phyloP scores from a whole-genome alignment of 805 yeast genomes.

The Candida suzukii region DNA sequence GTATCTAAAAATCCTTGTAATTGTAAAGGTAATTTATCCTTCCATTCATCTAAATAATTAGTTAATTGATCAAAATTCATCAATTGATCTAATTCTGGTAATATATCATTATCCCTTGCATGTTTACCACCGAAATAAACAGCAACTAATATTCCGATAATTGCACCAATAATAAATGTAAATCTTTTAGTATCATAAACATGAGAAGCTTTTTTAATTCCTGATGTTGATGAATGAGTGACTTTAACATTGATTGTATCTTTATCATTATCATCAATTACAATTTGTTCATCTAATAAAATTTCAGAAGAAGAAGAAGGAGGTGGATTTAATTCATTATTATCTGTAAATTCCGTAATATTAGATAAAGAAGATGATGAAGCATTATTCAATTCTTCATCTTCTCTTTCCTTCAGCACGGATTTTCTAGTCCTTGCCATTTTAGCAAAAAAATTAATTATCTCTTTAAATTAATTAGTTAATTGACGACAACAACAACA shows the following conservation, averaged over 20 bases:
- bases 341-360: not conserved
- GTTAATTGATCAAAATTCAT: slow-evolving; percentile 49
- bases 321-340: too few species aligned
- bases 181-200: slow-evolving; percentile 51
- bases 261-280: too few species aligned
- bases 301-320: too few species aligned
- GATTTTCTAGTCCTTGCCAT: not conserved
- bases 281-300: too few species aligned
- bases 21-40: slow-evolving; percentile 61
- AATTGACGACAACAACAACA: not conserved
- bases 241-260: not conserved
- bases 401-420: not conserved
- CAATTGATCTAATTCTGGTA: slow-evolving; percentile 43
- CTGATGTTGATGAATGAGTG: too few species aligned
- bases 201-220: too few species aligned
- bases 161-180: slow-evolving; percentile 62
- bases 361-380: not conserved
- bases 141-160: slow-evolving; percentile 63
- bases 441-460: too few species aligned
- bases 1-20: slow-evolving; percentile 54
- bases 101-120: slow-evolving; percentile 31
- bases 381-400: not conserved
- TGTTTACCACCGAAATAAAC: slow-evolving; percentile 47
- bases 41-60: slow-evolving; percentile 65
- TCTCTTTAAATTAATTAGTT: too few species aligned